Percentiles rank a stretch among this genome's conserved stretches.
Conservation (phyloP, 2,329 filamentous ascomycete species). For the Penicillium italicum region DNA sequence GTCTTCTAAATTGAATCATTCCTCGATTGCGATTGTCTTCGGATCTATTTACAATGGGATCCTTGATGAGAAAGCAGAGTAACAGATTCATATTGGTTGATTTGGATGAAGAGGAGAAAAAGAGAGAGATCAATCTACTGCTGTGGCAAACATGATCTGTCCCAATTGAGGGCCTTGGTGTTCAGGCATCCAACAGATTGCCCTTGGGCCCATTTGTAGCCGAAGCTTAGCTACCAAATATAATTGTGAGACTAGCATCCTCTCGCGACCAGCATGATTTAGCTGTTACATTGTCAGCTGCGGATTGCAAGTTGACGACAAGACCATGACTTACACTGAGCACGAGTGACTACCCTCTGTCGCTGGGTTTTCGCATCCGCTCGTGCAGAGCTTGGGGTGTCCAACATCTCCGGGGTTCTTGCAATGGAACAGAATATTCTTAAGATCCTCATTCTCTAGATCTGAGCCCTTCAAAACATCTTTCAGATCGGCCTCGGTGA, state of each 20-base stretch:
- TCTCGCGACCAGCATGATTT: neutral
- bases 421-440: constrained; percentile 35
- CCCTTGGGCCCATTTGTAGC: neutral
- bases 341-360: constrained; percentile 31
- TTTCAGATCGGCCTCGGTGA: constrained; percentile 29
- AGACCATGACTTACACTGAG: constrained; percentile 12
- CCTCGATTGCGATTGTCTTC: too few species aligned
- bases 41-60: too few species aligned
- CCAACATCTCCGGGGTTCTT: constrained; percentile 34
- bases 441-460: constrained; percentile 25
- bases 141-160: too few species aligned
- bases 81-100: too few species aligned
- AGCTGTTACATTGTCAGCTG: neutral
- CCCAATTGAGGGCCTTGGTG: too few species aligned
- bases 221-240: neutral
- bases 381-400: constrained; percentile 31
- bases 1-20: neutral
- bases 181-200: too few species aligned
- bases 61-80: too few species aligned
- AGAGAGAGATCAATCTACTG: too few species aligned
- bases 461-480: constrained; percentile 27
- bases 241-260: neutral
- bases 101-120: too few species aligned
- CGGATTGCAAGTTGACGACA: neutral
- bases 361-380: constrained; percentile 26